Base-by-base conservation (phyloP, 2,329 filamentous ascomycete genomes). In the Xylaria sp. region DNA sequence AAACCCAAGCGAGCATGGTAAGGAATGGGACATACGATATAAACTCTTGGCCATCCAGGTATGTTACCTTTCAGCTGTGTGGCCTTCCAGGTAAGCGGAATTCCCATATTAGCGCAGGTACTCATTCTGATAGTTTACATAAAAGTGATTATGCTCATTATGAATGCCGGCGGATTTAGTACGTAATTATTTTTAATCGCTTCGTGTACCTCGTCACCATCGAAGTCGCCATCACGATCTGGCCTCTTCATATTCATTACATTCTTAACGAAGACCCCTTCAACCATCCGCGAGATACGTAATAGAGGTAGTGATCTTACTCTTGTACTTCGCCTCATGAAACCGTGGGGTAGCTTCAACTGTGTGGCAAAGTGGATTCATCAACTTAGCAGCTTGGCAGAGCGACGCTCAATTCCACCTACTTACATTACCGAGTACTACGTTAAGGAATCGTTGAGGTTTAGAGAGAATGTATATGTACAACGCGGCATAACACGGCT, bases 321-420 rank as follows among this genome's bases (percentile, higher is more conserved):
- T n/a, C n/a, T n/a, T n/a, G n/a, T 21, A 44, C 21, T 53, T 29
- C 10, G 8, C 25, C 21, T 35, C 37, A 23, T 29, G 49, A 44
- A 53, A 37, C 29, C 51, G 27, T 55, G 58, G 58, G 53, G 54
- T 61, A 52, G 27, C 35, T 17, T 35, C 47, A 27, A 27, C 47
- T 29, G 38, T 38, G 27, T 31, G n/a, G 7, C 27, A 38, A 54
- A 21, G 53, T 29, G 41, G 53, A 21, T 33, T 47, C 21, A 27
- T 31, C 11, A 21, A 46, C 17, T 46, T 27, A 33, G 29, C 19
- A 46, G 29, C n/a, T 46, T 17, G 29, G 56, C 51, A 49, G 59
- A 43, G 59, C 38, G 43, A 21, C 47, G 19, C 46, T 46, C 15
- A 35, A 44, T 9, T 35, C 23, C 15, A 35, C 19, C 46, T 19